These are phyloP conservation scores for Fistulinella staudtii DNA, from an alignment of 1,284 basidiomycete genomes.

Conservation along the genomic window DNA sequence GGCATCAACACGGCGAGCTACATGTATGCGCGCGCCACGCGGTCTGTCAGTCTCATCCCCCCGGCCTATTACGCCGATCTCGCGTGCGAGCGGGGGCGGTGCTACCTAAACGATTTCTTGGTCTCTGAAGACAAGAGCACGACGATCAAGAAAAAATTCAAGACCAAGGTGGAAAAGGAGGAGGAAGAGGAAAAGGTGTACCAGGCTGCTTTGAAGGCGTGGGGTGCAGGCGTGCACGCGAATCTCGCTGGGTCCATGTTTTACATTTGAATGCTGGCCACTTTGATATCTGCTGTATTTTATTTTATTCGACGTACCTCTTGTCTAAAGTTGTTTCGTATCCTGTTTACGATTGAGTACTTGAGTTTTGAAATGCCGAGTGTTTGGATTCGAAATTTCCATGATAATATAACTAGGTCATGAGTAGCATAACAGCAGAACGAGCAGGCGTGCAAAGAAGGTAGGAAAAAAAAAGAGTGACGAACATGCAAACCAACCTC, in stretches of 20 bases:
- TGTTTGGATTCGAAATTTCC: no score
- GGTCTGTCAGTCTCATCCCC: constrained; percentile 72
- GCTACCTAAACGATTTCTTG: constrained; percentile 72
- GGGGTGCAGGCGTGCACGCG: constrained; percentile 62
- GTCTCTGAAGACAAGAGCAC: constrained; percentile 46
- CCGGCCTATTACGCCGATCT: constrained; percentile 77
- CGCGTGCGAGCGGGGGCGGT: constrained; percentile 74
- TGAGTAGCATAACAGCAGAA: background rate
- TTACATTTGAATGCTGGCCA: constrained; percentile 65
- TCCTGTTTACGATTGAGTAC: background rate
- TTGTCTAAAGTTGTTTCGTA: no score
- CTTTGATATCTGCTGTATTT: no score
- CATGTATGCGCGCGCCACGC: constrained; percentile 76
- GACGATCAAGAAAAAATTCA: constrained; percentile 23
- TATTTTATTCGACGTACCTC: no score
- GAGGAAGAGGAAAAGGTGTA: constrained; percentile 40
- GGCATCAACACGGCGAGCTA: constrained; percentile 66
- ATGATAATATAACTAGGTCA: no score
- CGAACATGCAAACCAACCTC: constrained; percentile 8
- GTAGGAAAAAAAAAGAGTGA: background rate
- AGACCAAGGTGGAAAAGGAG: constrained; percentile 35
- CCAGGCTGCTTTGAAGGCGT: constrained; percentile 47
- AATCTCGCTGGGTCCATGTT: constrained; percentile 65
- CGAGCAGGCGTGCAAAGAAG: background rate
- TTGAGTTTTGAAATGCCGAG: no score